A percentile compares a stretch with the other conserved stretches of the same genome.
Evolutionary conservation across 345 rosid species (phyloP).

Genomic region (Erodium maritimum): DNA sequence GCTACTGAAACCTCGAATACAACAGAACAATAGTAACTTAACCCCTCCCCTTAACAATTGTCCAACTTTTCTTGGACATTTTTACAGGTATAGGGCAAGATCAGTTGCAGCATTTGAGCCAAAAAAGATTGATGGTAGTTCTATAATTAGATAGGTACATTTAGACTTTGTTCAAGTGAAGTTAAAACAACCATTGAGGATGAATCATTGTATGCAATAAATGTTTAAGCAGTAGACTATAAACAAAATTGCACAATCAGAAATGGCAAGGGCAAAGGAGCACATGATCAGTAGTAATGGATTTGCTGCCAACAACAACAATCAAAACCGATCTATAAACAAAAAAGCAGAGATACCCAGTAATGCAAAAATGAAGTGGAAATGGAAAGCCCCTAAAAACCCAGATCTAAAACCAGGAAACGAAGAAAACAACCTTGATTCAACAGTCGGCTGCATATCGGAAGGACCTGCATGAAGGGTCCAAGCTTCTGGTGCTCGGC

Average conservation of each 20-base stretch:
- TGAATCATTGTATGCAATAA: background rate
- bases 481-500: constrained; percentile 99
- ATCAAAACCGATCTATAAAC: constrained; percentile 15
- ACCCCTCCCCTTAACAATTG: background rate
- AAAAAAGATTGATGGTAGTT: background rate
- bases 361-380: background rate
- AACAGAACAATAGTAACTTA: background rate
- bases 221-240: background rate
- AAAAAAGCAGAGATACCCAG: constrained; percentile 2
- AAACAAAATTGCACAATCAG: background rate
- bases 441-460: constrained; percentile 80
- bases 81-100: background rate
- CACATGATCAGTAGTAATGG: background rate
- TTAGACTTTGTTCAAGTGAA: background rate
- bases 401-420: constrained; percentile 43
- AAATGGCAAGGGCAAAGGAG: too few species aligned
- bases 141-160: background rate
- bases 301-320: background rate
- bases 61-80: background rate
- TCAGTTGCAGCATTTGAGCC: background rate
- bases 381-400: constrained; percentile 12
- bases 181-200: constrained; percentile 1
- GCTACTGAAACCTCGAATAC: background rate
- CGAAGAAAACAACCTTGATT: constrained; percentile 59
- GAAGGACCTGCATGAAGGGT: constrained; percentile 91